These are phyloP conservation scores for Tolypocladium paradoxum DNA, from an alignment of 2,329 filamentous ascomycete species.

Conservation along the genomic window DNA sequence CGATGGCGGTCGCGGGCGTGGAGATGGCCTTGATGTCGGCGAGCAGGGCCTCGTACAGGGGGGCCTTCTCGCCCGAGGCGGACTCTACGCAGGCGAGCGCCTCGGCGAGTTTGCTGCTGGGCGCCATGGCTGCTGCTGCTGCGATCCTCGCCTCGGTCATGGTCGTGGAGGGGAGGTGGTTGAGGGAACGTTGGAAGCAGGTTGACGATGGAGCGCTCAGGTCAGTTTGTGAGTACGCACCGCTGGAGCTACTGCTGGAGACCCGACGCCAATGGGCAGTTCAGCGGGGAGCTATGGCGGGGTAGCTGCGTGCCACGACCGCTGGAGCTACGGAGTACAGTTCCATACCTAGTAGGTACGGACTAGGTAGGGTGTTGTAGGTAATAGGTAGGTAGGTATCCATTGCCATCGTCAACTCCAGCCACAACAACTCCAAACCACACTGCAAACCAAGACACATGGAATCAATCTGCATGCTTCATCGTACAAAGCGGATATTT, in stretches of 20 bases:
- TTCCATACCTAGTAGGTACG: too few species aligned
- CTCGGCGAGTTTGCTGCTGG: constrained; percentile 28
- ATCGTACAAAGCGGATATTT: neutral
- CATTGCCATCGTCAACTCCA: too few species aligned
- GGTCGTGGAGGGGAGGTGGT: neutral
- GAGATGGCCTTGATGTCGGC: constrained; percentile 29
- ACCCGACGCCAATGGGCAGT: neutral
- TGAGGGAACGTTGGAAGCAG: neutral
- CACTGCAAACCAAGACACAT: too few species aligned
- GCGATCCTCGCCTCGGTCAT: neutral
- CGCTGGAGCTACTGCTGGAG: too few species aligned
- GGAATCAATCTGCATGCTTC: neutral
- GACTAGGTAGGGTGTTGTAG: too few species aligned
- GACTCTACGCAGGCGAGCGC: constrained; percentile 31
- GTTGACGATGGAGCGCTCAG: neutral
- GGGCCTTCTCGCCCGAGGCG: constrained; percentile 27
- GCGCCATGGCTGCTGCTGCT: constrained; percentile 20
- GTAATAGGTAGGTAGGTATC: too few species aligned
- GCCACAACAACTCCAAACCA: too few species aligned
- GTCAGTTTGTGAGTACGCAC: too few species aligned
- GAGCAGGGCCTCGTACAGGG: constrained; percentile 36
- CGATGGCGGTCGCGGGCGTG: constrained; percentile 23
- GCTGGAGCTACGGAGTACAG: neutral
- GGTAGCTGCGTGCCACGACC: neutral
- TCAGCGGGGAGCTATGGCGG: neutral